phyloP scores from a whole-genome alignment of 2,329 filamentous ascomycete species.

The Dothiorella sarmentorum region DNA sequence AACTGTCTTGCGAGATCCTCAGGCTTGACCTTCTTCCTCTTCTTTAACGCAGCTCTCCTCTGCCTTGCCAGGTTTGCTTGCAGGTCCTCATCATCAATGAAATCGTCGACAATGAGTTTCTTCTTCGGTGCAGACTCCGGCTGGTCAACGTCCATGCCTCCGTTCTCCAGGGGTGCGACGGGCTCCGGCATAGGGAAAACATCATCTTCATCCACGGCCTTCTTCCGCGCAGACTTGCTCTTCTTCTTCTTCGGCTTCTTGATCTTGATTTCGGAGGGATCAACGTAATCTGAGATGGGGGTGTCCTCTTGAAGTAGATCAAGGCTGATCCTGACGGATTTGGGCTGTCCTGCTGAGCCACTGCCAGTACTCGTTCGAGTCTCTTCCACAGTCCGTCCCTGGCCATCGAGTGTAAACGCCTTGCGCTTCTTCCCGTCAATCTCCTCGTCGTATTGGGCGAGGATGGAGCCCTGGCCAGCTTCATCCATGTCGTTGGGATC shows the following conservation, averaged over 20 bases:
- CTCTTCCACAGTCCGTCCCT: conserved; percentile 64
- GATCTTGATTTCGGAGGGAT: conserved; percentile 81
- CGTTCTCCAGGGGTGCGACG: conserved; percentile 29
- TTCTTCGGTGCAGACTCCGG: conserved; percentile 30
- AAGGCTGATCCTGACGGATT: conserved; percentile 71
- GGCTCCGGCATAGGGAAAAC: conserved; percentile 41
- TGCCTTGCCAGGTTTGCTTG: conserved; percentile 83
- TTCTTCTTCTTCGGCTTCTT: conserved; percentile 89
- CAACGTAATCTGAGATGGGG: conserved; percentile 81
- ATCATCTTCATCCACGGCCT: conserved; percentile 60
- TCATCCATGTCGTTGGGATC: conserved; percentile 73
- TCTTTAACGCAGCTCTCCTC: conserved; percentile 79
- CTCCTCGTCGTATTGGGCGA: conserved; percentile 94
- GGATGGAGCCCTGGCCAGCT: conserved; percentile 62
- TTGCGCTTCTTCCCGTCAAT: conserved; percentile 88
- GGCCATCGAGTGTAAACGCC: conserved; percentile 78
- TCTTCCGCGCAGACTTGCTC: conserved; percentile 69
- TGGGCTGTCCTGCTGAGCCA: conserved; percentile 54
- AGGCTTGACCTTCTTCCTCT: conserved; percentile 80
- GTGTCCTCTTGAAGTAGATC: conserved; percentile 62
- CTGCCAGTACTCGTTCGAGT: conserved; percentile 55
- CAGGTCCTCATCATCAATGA: conserved; percentile 89
- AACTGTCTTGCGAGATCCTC: conserved; percentile 85
- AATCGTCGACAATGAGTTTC: conserved; percentile 66
- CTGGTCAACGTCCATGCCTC: conserved; percentile 73